phyloP scores from a whole-genome alignment of 805 yeast species.

The Sugiyamaella qingdaonensis region DNA sequence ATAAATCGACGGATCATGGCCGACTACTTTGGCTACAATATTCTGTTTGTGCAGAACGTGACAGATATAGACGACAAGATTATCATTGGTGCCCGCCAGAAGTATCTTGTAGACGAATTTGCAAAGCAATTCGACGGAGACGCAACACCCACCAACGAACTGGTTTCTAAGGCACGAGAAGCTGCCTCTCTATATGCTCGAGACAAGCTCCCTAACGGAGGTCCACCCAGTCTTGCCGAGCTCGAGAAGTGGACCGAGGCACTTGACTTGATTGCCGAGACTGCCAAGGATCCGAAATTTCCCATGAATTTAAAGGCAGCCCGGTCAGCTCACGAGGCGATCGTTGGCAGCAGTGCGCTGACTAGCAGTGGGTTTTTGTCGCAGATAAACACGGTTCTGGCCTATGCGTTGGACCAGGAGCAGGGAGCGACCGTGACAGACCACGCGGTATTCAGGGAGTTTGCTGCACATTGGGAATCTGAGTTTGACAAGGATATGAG shows the following conservation, averaged over 20 bases:
- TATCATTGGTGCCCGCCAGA: slow-evolving; percentile 90
- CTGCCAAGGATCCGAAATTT: slow-evolving; percentile 68
- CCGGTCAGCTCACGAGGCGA: slow-evolving; percentile 45
- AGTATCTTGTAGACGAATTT: slow-evolving; percentile 67
- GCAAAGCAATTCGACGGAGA: slow-evolving; percentile 31
- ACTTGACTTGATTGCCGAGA: slow-evolving; percentile 45
- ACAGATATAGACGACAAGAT: slow-evolving; percentile 99
- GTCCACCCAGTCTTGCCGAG: slow-evolving; percentile 3
- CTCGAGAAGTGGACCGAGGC: slow-evolving; percentile 8
- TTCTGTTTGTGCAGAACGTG: slow-evolving; percentile 88
- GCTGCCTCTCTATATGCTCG: slow-evolving; percentile 49
- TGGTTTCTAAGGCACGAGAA: slow-evolving; percentile 38
- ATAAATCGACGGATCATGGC: slow-evolving; percentile 84
- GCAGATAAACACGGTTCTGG: slow-evolving; percentile 67
- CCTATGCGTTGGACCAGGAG: slow-evolving; percentile 65
- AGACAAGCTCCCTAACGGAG: slow-evolving; percentile 33
- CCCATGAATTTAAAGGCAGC: slow-evolving; percentile 78
- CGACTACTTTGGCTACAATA: slow-evolving; percentile 87
- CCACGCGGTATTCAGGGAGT: slow-evolving; percentile 72
- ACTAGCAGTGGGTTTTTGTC: slow-evolving; percentile 38
- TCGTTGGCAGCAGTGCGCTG: slow-evolving; percentile 24
- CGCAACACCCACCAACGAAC: slow-evolving; percentile 31
- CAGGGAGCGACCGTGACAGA: slow-evolving; percentile 76
- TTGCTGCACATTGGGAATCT: slow-evolving; percentile 87
- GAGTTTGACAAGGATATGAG: slow-evolving; percentile 84